Conservation (phyloP, 371 early-diverging fungal genomes). For the Rhizopus stolonifer region DNA sequence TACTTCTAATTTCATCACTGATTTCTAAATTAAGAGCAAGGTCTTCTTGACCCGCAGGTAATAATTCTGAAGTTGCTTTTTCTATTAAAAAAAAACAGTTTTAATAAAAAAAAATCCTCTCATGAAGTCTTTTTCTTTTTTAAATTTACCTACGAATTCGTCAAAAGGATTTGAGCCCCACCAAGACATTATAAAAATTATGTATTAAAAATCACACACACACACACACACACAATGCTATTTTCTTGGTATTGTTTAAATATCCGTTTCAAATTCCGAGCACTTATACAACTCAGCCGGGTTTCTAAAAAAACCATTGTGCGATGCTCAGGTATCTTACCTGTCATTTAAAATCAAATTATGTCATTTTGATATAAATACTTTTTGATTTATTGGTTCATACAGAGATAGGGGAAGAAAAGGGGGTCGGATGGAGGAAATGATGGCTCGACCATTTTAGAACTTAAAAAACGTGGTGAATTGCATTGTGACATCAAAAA, state of each 20-base stretch:
- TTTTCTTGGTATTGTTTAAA: neutral
- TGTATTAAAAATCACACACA: too few relatives aligned
- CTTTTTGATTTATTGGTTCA: too few relatives aligned
- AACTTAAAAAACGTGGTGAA: neutral
- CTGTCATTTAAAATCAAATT: too few relatives aligned
- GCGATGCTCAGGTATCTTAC: too few relatives aligned
- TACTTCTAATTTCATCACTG: constrained; percentile 88
- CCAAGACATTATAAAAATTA: constrained; percentile 23
- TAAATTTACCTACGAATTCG: constrained; percentile 50
- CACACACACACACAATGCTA: too few relatives aligned
- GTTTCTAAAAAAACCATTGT: too few relatives aligned
- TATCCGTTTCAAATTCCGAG: too few relatives aligned
- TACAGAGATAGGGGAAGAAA: too few relatives aligned
- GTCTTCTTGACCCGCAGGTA: constrained; percentile 85
- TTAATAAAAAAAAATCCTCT: neutral
- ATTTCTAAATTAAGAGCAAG: constrained; percentile 81
- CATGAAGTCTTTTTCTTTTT: neutral
- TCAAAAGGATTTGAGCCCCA: constrained; percentile 48
- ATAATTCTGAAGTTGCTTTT: constrained; percentile 86
- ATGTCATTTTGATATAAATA: too few relatives aligned
- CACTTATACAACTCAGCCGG: too few relatives aligned
- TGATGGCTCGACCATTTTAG: too few relatives aligned
- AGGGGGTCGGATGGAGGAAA: too few relatives aligned
- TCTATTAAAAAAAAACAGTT: constrained; percentile 40
- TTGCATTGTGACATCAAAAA: neutral